Base-by-base conservation (phyloP, 306 rosid genomes). In the Quercus bicolor region DNA sequence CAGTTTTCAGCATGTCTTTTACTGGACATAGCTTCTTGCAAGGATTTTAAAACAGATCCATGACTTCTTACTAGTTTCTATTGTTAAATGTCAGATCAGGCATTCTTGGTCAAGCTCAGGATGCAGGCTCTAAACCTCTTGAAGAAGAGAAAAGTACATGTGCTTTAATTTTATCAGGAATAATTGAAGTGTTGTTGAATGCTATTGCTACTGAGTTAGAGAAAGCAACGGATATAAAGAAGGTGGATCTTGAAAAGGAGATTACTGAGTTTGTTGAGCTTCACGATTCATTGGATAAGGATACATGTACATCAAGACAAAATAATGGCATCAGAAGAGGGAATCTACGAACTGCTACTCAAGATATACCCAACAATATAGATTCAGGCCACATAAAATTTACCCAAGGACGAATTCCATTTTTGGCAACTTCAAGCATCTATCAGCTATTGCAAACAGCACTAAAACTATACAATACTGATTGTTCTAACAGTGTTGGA, bases 121-220 rank as follows among this genome's bases (percentile, higher is more conserved):
- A 82, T 71, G 78, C 70, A 31, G 80, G 75, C 18, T 81, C 83
- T 18, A 18, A 82, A 75, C 76, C 81, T 70, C 70, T 74, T 33
- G 88, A 82, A 78, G 78, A 48, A 21, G 74, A 78, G 31, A 81
- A 81, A 78, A 70, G 76, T 14, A 85, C 34, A 78, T 78, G 69
- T 15, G 28, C 76, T 13, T 19, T 75, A 31, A 75, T 85, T 61
- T 71, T 81, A 75, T 70, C 75, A 21, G 86, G 88, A 78, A 71
- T 82, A 21, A 78, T 81, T 65, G 86, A 85, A 75, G 88, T 85
- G 61, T 62, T 85, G 12, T 52, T 81, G 75, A 85, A 81, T 75
- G 52, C 71, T 24, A 64, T 81, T 70, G 85, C 76, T 74, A 65
- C 68, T 75, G 88, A 81, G 62, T 75, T 81, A 73, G 88, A 78